Evolutionary conservation across 2,329 filamentous ascomycete species (phyloP), one percentile per base, ranked within the genome.

Genomic region (Diaporthe ampelina): DNA sequence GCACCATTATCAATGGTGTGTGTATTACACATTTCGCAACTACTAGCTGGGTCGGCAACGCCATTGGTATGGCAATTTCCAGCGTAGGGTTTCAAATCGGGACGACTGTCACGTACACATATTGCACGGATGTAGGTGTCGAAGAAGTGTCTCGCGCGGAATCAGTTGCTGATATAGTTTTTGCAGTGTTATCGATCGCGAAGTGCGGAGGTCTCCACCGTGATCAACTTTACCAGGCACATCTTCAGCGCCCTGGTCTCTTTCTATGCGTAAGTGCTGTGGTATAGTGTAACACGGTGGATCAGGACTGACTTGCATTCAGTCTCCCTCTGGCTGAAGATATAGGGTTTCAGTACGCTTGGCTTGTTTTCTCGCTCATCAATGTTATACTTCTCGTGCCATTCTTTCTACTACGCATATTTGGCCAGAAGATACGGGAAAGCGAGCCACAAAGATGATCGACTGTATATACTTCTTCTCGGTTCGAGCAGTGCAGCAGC

Each of bases 301-400:
- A 17, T 32, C 24, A 5, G 15, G 15, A 5, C 59, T 63, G 21
- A 63, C 26, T 15, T 4, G 9, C 13, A 7, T 15, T 3, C 17
- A 63, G 59, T n/a, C 59, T 63, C n/a, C 59, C 59, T 19, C 59
- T 63, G n/a, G 59, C 59, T 4, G 59, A 63, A 10, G 59, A 63
- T 6, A 63, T 63, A 21, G 59, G 59, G 0, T 63, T 63, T 10
- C 59, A 63, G 8, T 63, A 63, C 26, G 40, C 59, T 32, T 63
- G 59, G 59, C 24, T 63, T 40, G 59, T 63, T 15, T 63, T 63
- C 17, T 29, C 59, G 21, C 26, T 63, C 17, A 63, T 63, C 40
- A 63, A 63, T 19, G 48, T 63, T 1, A 48, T 63, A 32, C 59
- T 63, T 32, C 59, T 63, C 3, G 59, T 63, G 26, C 59, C 59